phyloP scores from a whole-genome alignment of 768 basidiomycete species.

The Gymnopilus junonius region DNA sequence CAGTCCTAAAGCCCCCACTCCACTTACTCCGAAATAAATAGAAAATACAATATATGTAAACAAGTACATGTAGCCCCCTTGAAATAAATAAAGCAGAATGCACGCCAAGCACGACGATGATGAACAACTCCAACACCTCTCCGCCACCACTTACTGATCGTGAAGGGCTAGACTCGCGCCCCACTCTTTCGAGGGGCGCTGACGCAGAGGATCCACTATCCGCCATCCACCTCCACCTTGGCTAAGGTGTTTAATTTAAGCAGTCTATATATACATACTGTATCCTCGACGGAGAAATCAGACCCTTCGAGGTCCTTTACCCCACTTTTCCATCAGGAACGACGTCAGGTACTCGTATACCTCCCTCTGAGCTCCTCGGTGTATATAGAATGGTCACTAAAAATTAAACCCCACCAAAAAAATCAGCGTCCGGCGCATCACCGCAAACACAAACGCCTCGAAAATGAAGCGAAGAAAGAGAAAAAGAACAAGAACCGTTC shows the following conservation, averaged over 20 bases:
- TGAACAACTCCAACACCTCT: no score
- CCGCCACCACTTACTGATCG: no score
- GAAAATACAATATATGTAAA: no score
- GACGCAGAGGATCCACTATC: no score
- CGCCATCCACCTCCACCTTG: neutral
- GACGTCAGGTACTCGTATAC: constrained; percentile 84
- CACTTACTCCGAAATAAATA: no score
- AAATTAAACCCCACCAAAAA: neutral
- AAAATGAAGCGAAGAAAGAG: no score
- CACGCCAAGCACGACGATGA: no score
- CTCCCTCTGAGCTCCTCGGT: constrained; percentile 80
- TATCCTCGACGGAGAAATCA: neutral
- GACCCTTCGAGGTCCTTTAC: constrained; percentile 77
- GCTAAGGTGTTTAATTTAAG: constrained; percentile 11
- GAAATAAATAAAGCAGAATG: no score
- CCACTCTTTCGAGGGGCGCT: neutral
- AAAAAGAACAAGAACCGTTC: no score
- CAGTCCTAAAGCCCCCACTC: no score
- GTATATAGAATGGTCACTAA: constrained; percentile 79
- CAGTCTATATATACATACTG: neutral
- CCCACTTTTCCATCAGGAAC: constrained; percentile 94
- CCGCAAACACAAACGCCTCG: neutral
- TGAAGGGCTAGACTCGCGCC: no score
- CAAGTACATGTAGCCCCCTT: no score
- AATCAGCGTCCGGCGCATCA: neutral